Conservation (phyloP, 306 rosid genomes). For the Cicer pinnatifidum region DNA sequence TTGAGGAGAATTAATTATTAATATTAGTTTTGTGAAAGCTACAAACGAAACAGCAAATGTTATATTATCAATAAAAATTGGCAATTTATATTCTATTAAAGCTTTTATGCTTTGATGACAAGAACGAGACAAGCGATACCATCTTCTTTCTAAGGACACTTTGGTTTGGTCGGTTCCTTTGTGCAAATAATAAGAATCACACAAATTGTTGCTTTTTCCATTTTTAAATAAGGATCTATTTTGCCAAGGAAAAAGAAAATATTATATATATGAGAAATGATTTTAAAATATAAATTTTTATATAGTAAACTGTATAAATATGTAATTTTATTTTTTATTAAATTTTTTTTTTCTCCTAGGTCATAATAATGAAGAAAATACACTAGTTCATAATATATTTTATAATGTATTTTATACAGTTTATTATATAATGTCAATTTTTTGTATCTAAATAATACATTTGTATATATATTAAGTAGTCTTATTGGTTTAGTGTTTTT, state of each 20-base stretch:
- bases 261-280: not conserved
- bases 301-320: too few relatives aligned
- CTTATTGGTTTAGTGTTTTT: too few relatives aligned
- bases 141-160: conserved; percentile 22
- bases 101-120: not conserved
- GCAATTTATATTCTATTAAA: too few relatives aligned
- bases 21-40: conserved; percentile 12
- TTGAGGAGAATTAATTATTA: not conserved
- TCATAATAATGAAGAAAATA: not conserved
- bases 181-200: conserved; percentile 44
- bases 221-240: conserved; percentile 15
- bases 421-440: too few relatives aligned
- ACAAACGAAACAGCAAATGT: not conserved
- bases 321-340: too few relatives aligned
- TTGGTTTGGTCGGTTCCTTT: conserved; percentile 43
- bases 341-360: too few relatives aligned
- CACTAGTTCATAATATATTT: not conserved
- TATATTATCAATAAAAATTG: not conserved
- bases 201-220: conserved; percentile 28
- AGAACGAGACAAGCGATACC: conserved; percentile 31
- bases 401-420: too few relatives aligned
- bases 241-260: conserved; percentile 24
- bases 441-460: too few relatives aligned
- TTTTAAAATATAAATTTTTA: too few relatives aligned
- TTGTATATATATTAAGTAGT: too few relatives aligned